phyloP scores from a whole-genome alignment of 345 rosid species.

The Clarkia xantiana region DNA sequence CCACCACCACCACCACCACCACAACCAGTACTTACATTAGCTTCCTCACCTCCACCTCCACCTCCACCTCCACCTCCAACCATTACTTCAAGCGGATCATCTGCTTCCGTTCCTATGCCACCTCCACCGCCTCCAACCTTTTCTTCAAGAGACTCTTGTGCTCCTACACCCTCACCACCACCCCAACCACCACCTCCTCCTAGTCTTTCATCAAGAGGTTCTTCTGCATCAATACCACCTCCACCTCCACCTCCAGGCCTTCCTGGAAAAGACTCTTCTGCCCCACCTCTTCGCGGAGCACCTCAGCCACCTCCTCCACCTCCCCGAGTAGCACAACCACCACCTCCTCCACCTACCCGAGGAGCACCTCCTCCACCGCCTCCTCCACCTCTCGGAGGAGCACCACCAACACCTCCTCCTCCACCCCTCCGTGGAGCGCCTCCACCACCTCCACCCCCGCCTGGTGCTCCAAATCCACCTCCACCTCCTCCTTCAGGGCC shows the following conservation, averaged over 20 bases:
- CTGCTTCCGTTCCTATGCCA: background rate
- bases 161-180: background rate
- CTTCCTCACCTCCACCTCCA: slow-evolving; percentile 5
- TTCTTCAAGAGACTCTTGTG: slow-evolving; percentile 1
- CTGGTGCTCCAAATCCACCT: slow-evolving; percentile 4
- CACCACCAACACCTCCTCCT: slow-evolving; percentile 2
- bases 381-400: slow-evolving; percentile 5
- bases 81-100: slow-evolving; percentile 2
- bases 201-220: background rate
- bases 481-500: slow-evolving; percentile 11
- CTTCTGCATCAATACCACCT: slow-evolving; percentile 3
- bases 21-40: slow-evolving; percentile 6
- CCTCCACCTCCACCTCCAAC: slow-evolving; percentile 14
- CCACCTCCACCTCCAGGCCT: slow-evolving; percentile 11
- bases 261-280: background rate
- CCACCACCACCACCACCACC: slow-evolving; percentile 10
- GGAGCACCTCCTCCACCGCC: slow-evolving; percentile 7
- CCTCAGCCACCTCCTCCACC: slow-evolving; percentile 1
- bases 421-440: background rate
- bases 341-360: background rate
- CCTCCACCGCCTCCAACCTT: slow-evolving; percentile 9
- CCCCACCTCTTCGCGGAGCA: slow-evolving; percentile 5
- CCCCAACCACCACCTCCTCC: slow-evolving; percentile 10
- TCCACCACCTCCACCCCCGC: too few species aligned
- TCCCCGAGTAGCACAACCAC: too few species aligned